Evolutionary conservation across 306 rosid species (phyloP).

Genomic region (Cicer yamashitae): DNA sequence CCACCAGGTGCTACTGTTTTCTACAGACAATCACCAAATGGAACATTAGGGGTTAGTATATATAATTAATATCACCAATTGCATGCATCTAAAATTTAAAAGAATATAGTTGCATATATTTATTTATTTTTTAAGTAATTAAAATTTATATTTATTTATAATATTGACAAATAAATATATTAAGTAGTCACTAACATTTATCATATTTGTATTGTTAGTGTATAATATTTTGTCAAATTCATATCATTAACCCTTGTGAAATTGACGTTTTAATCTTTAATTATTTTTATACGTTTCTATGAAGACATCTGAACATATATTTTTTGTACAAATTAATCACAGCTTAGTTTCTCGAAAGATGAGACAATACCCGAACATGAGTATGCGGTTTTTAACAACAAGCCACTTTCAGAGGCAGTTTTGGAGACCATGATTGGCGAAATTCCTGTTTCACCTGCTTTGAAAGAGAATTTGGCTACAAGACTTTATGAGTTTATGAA

Average conservation of each 20-base stretch:
- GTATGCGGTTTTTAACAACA: constrained; percentile 57
- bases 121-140: too few species aligned
- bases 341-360: constrained; percentile 79
- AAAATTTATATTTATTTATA: too few species aligned
- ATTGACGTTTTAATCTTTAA: too few species aligned
- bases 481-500: constrained; percentile 51
- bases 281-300: background rate
- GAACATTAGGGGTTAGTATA: constrained; percentile 61
- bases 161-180: too few species aligned
- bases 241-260: too few species aligned
- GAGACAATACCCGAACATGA: constrained; percentile 54
- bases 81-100: background rate
- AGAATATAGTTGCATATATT: too few species aligned
- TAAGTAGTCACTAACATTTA: too few species aligned
- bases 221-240: too few species aligned
- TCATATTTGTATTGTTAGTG: too few species aligned
- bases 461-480: constrained; percentile 65
- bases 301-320: background rate
- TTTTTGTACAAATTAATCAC: background rate
- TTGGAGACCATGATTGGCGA: constrained; percentile 74
- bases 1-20: constrained; percentile 68
- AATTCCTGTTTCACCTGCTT: constrained; percentile 78
- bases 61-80: background rate
- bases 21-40: constrained; percentile 63
- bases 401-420: constrained; percentile 64